Percentiles rank a stretch among this genome's conserved stretches.
Conservation (phyloP, 2,329 filamentous ascomycete species). For the Aspergillus sp. region DNA sequence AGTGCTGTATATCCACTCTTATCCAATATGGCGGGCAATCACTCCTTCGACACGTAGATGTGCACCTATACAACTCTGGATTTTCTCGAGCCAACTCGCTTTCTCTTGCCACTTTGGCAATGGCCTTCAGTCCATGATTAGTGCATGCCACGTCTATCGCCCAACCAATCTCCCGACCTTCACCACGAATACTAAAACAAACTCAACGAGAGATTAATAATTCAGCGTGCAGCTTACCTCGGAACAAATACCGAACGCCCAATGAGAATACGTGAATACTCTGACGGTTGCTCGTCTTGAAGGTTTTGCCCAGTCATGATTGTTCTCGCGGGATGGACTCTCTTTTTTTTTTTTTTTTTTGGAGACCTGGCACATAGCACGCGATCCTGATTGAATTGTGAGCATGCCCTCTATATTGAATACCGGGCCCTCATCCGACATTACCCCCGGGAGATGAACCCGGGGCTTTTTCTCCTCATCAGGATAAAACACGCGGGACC, state of each 20-base stretch:
- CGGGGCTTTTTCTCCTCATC: conserved; percentile 5
- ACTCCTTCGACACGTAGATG: too few relatives aligned
- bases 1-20: too few relatives aligned
- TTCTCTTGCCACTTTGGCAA: too few relatives aligned
- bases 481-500: conserved; percentile 1
- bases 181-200: too few relatives aligned
- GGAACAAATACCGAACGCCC: not conserved
- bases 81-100: too few relatives aligned
- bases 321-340: not conserved
- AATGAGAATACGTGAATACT: not conserved
- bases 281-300: not conserved
- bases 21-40: too few relatives aligned
- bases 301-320: not conserved
- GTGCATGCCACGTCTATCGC: too few relatives aligned
- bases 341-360: not conserved
- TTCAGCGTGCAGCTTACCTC: too few relatives aligned
- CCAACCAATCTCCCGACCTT: too few relatives aligned
- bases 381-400: not conserved
- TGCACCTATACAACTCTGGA: too few relatives aligned
- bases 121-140: too few relatives aligned
- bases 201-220: too few relatives aligned
- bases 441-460: conserved; percentile 1
- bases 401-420: not conserved
- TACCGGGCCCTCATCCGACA: conserved; percentile 4
- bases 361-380: not conserved